phyloP scores from a whole-genome alignment of 176 grass and related monocot genomes.

The Eremochloa ophiuroides region DNA sequence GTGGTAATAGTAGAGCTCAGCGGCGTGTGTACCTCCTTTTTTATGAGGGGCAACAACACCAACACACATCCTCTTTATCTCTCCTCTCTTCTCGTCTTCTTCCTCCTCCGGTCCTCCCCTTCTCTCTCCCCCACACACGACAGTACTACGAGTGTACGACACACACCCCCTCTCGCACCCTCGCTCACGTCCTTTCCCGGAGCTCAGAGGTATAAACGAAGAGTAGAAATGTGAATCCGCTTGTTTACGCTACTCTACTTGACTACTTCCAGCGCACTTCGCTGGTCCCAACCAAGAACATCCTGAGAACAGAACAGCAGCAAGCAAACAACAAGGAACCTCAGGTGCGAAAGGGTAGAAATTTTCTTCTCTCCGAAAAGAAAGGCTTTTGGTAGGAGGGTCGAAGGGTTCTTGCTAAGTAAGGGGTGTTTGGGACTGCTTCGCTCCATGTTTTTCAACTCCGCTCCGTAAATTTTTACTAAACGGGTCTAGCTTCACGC shows the following conservation, averaged over 20 bases:
- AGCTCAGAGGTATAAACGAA: neutral
- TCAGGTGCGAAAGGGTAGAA: neutral
- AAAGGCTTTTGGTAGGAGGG: neutral
- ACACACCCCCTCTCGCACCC: neutral
- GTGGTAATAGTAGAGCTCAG: conserved; percentile 28
- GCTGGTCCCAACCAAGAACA: neutral
- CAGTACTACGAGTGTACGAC: too few species aligned
- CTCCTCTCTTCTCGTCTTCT: neutral
- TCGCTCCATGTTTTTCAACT: too few species aligned
- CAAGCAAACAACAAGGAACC: neutral
- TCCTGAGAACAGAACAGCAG: conserved; percentile 23
- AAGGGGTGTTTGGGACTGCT: too few species aligned
- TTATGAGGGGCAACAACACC: conserved; percentile 15
- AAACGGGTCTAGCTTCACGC: too few species aligned
- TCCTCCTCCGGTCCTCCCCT: neutral
- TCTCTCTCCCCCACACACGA: neutral
- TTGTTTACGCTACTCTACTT: neutral
- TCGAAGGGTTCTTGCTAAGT: neutral
- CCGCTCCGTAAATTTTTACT: too few species aligned
- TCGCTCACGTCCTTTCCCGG: neutral
- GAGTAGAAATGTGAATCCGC: neutral
- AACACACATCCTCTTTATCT: neutral
- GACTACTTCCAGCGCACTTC: neutral
- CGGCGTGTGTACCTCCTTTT: conserved; percentile 32
- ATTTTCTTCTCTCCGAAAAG: neutral